phyloP scores from a whole-genome alignment of 768 basidiomycete species.

The Multifurca ochricompacta region DNA sequence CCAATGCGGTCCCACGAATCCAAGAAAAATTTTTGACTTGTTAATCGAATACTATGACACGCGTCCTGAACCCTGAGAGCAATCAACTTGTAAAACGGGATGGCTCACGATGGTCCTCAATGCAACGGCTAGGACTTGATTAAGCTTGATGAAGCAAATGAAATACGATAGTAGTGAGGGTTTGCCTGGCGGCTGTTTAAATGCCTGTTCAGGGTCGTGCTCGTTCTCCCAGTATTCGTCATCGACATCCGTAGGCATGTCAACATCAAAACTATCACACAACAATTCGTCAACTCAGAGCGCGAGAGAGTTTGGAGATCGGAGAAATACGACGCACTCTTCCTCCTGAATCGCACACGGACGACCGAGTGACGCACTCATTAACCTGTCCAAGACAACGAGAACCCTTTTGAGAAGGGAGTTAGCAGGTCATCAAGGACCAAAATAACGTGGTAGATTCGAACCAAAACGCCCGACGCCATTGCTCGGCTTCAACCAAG shows the following conservation, averaged over 20 bases:
- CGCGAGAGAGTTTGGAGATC: background rate
- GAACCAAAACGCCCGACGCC: constrained; percentile 64
- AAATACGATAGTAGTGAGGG: constrained; percentile 50
- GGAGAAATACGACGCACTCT: constrained; percentile 41
- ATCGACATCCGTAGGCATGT: constrained; percentile 18
- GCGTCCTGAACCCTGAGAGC: background rate
- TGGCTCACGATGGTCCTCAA: constrained; percentile 50
- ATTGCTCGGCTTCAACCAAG: constrained; percentile 58
- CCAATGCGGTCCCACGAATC: constrained; percentile 46
- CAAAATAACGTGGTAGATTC: background rate
- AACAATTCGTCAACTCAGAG: constrained; percentile 16
- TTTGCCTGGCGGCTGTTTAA: constrained; percentile 56
- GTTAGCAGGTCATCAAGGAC: background rate
- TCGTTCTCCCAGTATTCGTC: constrained; percentile 21
- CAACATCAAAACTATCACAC: constrained; percentile 22
- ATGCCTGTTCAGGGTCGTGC: constrained; percentile 26
- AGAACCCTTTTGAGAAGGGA: constrained; percentile 37
- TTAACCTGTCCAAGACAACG: constrained; percentile 38
- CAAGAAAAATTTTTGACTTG: constrained; percentile 48
- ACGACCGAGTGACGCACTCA: constrained; percentile 51
- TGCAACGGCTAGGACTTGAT: constrained; percentile 55
- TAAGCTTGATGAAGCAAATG: constrained; percentile 46
- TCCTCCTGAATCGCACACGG: constrained; percentile 68
- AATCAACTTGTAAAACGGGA: background rate
- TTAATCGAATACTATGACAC: constrained; percentile 60